These are phyloP conservation scores for Phytophthora sp. DNA, from an alignment of 352 stramenopile species.

Conservation along the genomic window DNA sequence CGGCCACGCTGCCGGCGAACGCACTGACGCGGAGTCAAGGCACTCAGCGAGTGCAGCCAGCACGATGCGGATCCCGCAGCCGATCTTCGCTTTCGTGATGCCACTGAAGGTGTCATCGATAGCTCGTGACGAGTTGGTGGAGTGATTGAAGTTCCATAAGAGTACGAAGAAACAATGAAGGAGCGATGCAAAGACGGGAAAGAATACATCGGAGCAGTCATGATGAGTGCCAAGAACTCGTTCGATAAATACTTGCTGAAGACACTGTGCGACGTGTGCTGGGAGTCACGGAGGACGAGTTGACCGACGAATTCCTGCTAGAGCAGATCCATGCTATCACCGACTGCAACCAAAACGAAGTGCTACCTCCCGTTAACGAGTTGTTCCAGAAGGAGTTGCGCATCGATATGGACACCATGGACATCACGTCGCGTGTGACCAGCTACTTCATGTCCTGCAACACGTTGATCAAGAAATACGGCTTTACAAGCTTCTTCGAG, in stretches of 20 bases:
- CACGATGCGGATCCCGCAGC: no score
- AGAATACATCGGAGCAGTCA: not conserved
- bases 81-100: no score
- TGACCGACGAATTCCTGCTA: constrained; percentile 14
- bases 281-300: not conserved
- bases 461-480: constrained; percentile 9
- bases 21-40: no score
- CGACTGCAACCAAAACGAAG: constrained; percentile 15
- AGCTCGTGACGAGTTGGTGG: no score
- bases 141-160: no score
- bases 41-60: no score
- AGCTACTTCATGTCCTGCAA: not conserved
- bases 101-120: no score
- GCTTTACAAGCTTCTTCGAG: constrained; percentile 2
- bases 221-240: not conserved
- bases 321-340: constrained; percentile 12
- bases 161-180: no score
- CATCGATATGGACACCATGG: not conserved
- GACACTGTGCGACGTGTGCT: not conserved
- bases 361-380: not conserved
- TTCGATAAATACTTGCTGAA: not conserved
- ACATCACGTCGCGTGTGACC: not conserved
- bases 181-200: not conserved
- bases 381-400: not conserved
- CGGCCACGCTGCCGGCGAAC: no score